phyloP scores from a whole-genome alignment of 2,329 filamentous ascomycete species.

The Ceratocystis smalleyi region DNA sequence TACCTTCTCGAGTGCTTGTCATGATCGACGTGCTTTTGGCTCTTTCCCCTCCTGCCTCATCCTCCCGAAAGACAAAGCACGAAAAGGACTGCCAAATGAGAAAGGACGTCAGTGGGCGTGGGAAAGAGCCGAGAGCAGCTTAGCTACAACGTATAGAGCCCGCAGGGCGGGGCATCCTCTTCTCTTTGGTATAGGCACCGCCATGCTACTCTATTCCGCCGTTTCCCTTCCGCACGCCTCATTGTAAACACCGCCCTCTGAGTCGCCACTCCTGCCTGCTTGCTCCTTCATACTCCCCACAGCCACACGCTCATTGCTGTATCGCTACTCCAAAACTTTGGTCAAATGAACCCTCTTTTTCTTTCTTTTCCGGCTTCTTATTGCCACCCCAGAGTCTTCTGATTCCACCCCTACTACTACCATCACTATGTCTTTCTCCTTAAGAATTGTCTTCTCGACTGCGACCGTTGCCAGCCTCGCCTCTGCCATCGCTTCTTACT shows the following conservation, averaged over 20 bases:
- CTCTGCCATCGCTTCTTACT: not conserved
- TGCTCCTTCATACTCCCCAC: not conserved
- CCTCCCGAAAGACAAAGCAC: not conserved
- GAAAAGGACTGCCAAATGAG: not conserved
- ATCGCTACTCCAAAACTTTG: not conserved
- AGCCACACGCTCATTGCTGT: no score
- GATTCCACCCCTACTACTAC: no score
- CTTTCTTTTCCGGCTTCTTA: not conserved
- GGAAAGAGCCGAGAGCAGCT: not conserved
- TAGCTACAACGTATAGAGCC: no score
- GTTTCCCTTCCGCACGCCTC: not conserved
- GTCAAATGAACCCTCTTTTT: not conserved
- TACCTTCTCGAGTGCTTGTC: no score
- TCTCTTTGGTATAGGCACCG: not conserved
- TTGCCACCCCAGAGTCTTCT: not conserved
- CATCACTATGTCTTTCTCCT: conserved; percentile 7
- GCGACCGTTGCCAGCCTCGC: conserved; percentile 5
- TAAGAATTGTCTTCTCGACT: conserved; percentile 3
- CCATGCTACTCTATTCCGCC: not conserved
- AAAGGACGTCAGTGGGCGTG: not conserved
- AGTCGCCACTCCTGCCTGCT: not conserved
- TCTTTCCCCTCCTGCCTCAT: no score
- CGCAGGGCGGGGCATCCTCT: no score
- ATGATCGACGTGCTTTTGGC: no score
- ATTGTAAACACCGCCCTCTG: not conserved